phyloP scores from a whole-genome alignment of 2,329 filamentous ascomycete genomes.

The Chaetomiaceae sp. region DNA sequence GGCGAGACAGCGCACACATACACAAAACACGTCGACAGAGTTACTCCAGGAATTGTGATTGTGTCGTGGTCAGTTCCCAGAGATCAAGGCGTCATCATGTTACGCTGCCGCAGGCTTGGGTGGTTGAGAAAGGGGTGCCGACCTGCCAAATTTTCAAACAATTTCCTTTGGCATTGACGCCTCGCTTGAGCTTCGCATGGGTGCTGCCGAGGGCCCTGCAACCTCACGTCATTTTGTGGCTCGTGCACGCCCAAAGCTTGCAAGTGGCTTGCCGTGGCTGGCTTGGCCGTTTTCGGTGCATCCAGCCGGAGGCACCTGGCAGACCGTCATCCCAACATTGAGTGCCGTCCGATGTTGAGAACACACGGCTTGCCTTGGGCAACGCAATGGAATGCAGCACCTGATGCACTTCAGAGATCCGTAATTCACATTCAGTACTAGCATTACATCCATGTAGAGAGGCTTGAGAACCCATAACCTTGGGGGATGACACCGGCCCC shows the following conservation, averaged over 20 bases:
- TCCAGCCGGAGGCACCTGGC: too few species aligned
- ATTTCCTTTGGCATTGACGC: slow-evolving; percentile 6
- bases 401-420: too few species aligned
- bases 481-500: too few species aligned
- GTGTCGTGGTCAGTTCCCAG: not conserved
- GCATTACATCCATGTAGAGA: too few species aligned
- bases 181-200: not conserved
- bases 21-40: not conserved
- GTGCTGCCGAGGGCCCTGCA: not conserved
- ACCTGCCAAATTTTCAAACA: slow-evolving; percentile 3
- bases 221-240: slow-evolving; percentile 12
- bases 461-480: too few species aligned
- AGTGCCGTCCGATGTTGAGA: too few species aligned
- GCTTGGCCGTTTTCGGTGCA: too few species aligned
- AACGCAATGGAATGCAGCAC: too few species aligned
- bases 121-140: slow-evolving; percentile 2
- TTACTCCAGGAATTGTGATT: not conserved
- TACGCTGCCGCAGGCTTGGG: not conserved
- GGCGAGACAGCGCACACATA: not conserved
- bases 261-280: not conserved
- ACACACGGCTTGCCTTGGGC: too few species aligned
- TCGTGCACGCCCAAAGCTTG: not conserved
- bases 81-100: not conserved
- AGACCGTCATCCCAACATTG: too few species aligned
- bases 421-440: too few species aligned